A percentile compares a stretch with the other conserved stretches of the same genome.
These are phyloP conservation scores for Sphagnurus paluster DNA, from an alignment of 1,284 basidiomycete genomes.

Conservation along the genomic window DNA sequence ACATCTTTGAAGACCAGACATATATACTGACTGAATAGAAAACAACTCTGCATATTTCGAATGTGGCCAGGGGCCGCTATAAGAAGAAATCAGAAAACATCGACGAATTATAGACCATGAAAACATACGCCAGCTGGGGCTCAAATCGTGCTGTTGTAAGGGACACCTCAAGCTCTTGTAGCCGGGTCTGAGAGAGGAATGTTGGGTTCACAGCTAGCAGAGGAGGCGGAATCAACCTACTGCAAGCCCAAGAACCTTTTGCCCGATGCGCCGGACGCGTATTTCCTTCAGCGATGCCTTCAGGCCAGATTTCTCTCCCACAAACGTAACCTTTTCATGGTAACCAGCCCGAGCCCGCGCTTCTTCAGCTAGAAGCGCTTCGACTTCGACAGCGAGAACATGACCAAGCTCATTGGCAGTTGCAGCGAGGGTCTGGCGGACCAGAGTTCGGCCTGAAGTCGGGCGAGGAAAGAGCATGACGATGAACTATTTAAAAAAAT, in stretches of 20 bases:
- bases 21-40: conserved; percentile 27
- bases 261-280: conserved; percentile 32
- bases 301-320: conserved; percentile 16
- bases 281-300: conserved; percentile 25
- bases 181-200: conserved; percentile 9
- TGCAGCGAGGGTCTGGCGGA: conserved; percentile 39
- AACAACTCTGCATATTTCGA: conserved; percentile 33
- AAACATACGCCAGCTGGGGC: conserved; percentile 38
- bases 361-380: conserved; percentile 42
- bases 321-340: conserved; percentile 27
- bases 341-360: conserved; percentile 29
- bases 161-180: conserved; percentile 35
- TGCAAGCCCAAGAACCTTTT: conserved; percentile 31
- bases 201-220: neutral
- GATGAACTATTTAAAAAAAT: conserved; percentile 29
- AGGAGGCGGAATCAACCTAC: conserved; percentile 21
- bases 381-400: conserved; percentile 39
- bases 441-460: conserved; percentile 37
- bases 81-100: neutral
- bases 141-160: conserved; percentile 38
- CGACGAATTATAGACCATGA: neutral
- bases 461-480: conserved; percentile 46
- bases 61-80: conserved; percentile 40
- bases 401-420: conserved; percentile 32
- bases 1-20: neutral